Conservation (phyloP, 2,329 filamentous ascomycete species). For the Daldinia sp. region DNA sequence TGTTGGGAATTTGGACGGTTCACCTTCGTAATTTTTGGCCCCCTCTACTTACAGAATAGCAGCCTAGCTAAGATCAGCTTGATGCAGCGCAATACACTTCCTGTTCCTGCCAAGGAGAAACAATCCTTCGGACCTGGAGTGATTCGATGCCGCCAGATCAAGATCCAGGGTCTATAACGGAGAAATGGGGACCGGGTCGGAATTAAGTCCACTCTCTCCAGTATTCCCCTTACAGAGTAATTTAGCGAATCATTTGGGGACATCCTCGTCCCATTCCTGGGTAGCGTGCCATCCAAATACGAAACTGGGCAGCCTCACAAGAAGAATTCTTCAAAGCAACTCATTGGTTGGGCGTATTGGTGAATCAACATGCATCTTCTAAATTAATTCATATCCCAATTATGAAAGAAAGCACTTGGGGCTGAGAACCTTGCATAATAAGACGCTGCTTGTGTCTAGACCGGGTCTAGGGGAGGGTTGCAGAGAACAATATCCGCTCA, state of each 20-base stretch:
- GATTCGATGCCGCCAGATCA: constrained; percentile 30
- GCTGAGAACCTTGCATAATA: constrained; percentile 1
- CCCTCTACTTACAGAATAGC: neutral
- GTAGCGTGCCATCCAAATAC: constrained; percentile 3
- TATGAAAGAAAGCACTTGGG: neutral
- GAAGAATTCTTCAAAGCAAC: constrained; percentile 5
- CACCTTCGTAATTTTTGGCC: neutral
- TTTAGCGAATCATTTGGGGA: constrained; percentile 4
- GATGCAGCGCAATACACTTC: neutral
- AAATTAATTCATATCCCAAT: constrained; percentile 21
- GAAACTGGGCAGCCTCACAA: neutral
- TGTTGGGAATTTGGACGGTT: neutral
- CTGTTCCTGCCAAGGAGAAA: constrained; percentile 25
- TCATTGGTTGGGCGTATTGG: neutral
- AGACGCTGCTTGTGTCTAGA: constrained; percentile 29
- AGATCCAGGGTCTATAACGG: constrained; percentile 17
- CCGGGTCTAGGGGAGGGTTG: constrained; percentile 42
- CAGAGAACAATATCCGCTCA: constrained; percentile 25
- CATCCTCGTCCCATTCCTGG: constrained; percentile 8
- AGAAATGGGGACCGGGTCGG: constrained; percentile 14
- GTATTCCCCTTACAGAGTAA: neutral
- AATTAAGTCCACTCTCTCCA: constrained; percentile 4
- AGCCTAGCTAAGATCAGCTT: neutral
- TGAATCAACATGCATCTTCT: constrained; percentile 10
- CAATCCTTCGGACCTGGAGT: constrained; percentile 22